phyloP scores from a whole-genome alignment of 2,329 filamentous ascomycete genomes.

The Penicillium aurantiogriseum region DNA sequence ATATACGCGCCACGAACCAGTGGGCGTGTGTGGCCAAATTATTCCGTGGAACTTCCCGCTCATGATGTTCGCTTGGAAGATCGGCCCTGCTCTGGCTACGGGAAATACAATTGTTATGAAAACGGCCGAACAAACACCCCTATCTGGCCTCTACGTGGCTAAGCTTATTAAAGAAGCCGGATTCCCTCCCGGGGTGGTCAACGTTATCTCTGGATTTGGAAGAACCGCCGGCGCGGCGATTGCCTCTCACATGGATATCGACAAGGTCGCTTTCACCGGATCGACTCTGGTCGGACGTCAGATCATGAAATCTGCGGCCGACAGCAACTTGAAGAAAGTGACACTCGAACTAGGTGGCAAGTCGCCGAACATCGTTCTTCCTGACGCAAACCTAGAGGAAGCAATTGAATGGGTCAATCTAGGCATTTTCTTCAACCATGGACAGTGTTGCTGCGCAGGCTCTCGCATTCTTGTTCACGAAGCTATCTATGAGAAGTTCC shows the following conservation, averaged over 20 bases:
- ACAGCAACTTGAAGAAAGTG: constrained; percentile 63
- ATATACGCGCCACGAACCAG: constrained; percentile 56
- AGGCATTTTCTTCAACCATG: constrained; percentile 55
- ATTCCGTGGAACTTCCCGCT: constrained; percentile 87
- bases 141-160: constrained; percentile 61
- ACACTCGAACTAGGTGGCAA: constrained; percentile 65
- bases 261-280: constrained; percentile 63
- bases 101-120: constrained; percentile 64
- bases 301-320: constrained; percentile 60
- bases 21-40: constrained; percentile 72
- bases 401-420: constrained; percentile 64
- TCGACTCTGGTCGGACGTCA: constrained; percentile 59
- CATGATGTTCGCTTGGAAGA: constrained; percentile 80
- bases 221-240: constrained; percentile 69
- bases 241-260: constrained; percentile 59
- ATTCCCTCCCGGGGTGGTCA: constrained; percentile 60
- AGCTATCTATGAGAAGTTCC: constrained; percentile 79
- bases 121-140: constrained; percentile 63
- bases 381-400: constrained; percentile 62
- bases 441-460: constrained; percentile 56
- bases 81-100: constrained; percentile 65
- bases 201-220: constrained; percentile 70
- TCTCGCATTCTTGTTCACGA: constrained; percentile 83
- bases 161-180: constrained; percentile 58
- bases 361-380: constrained; percentile 60